phyloP scores from a whole-genome alignment of 805 yeast genomes.

The Wickerhamiella hasegawae region DNA sequence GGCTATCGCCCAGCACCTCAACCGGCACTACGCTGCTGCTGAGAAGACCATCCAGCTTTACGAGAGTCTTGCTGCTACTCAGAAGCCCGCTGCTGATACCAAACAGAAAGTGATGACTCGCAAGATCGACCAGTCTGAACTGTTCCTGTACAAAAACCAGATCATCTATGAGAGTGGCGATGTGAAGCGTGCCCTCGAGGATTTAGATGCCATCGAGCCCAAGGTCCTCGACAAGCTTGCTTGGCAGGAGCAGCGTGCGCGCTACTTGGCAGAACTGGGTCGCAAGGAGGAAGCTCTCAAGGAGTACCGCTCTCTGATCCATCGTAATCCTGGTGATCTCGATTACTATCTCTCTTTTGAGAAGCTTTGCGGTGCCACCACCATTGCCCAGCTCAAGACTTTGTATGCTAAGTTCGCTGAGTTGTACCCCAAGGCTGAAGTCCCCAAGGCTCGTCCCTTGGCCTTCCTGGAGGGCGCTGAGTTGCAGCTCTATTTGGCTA shows the following conservation, averaged over 20 bases:
- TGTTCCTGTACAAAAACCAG: slow-evolving; percentile 54
- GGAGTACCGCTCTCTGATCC: slow-evolving; percentile 50
- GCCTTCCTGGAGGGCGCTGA: slow-evolving; percentile 28
- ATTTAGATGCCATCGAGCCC: slow-evolving; percentile 28
- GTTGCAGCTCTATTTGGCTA: slow-evolving; percentile 26
- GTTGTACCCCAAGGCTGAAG: slow-evolving; percentile 73
- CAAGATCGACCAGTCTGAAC: slow-evolving; percentile 65
- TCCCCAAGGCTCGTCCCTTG: slow-evolving; percentile 65
- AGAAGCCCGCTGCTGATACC: slow-evolving; percentile 31
- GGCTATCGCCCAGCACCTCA: slow-evolving; percentile 58
- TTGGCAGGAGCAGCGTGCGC: slow-evolving; percentile 50
- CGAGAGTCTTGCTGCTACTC: slow-evolving; percentile 44
- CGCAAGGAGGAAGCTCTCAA: slow-evolving; percentile 46
- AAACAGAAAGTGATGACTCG: slow-evolving; percentile 23
- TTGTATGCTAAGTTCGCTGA: slow-evolving; percentile 48
- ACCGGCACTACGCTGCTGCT: slow-evolving; percentile 50
- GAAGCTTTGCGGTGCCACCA: slow-evolving; percentile 37
- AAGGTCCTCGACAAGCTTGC: slow-evolving; percentile 34
- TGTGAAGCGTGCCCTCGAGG: slow-evolving; percentile 43
- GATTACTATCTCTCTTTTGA: slow-evolving; percentile 55
- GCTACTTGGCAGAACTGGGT: slow-evolving; percentile 42
- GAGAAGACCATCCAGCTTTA: slow-evolving; percentile 57
- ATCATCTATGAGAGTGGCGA: slow-evolving; percentile 51
- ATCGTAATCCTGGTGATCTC: slow-evolving; percentile 72
- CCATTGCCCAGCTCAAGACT: slow-evolving; percentile 22